Conservation (phyloP, 2,329 filamentous ascomycete genomes). For the Didymella lethalis region DNA sequence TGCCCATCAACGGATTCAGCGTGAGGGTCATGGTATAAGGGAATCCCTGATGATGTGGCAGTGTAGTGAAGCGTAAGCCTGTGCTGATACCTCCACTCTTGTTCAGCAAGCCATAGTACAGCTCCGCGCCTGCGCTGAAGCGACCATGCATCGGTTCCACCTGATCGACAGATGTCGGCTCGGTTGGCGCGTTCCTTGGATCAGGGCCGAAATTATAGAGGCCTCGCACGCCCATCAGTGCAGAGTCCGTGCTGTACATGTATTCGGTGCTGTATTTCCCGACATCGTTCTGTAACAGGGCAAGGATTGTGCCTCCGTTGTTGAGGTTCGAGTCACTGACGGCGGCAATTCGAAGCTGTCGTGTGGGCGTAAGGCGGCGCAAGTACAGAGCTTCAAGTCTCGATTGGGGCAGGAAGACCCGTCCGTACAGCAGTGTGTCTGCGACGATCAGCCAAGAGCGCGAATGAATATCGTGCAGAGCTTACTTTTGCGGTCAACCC, state of each 20-base stretch:
- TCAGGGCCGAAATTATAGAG: slow-evolving; percentile 94
- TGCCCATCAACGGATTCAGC: slow-evolving; percentile 92
- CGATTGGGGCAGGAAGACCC: slow-evolving; percentile 82
- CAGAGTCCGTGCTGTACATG: slow-evolving; percentile 90
- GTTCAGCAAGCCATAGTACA: slow-evolving; percentile 95
- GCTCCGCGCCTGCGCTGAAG: slow-evolving; percentile 88
- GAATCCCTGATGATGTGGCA: slow-evolving; percentile 81
- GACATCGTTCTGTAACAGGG: slow-evolving; percentile 79
- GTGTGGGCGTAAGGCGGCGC: slow-evolving; percentile 75
- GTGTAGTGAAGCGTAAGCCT: slow-evolving; percentile 86
- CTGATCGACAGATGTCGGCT: slow-evolving; percentile 34
- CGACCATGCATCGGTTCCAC: slow-evolving; percentile 73
- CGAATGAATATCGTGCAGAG: slow-evolving; percentile 2
- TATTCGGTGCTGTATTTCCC: slow-evolving; percentile 90
- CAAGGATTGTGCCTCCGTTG: slow-evolving; percentile 78
- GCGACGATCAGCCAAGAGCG: slow-evolving; percentile 31
- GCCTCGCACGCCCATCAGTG: slow-evolving; percentile 83
- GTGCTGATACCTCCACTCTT: slow-evolving; percentile 92
- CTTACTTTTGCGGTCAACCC: slow-evolving; percentile 59
- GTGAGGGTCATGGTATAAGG: slow-evolving; percentile 94
- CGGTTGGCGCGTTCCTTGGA: slow-evolving; percentile 52
- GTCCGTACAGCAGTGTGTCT: slow-evolving; percentile 75
- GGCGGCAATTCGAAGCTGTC: slow-evolving; percentile 80
- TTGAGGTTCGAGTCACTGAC: slow-evolving; percentile 76
- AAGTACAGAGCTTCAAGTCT: slow-evolving; percentile 87